A percentile compares a stretch with the other conserved stretches of the same genome.
These are phyloP conservation scores for Leccinum holopus DNA, from an alignment of 1,284 basidiomycete species.

Conservation along the genomic window DNA sequence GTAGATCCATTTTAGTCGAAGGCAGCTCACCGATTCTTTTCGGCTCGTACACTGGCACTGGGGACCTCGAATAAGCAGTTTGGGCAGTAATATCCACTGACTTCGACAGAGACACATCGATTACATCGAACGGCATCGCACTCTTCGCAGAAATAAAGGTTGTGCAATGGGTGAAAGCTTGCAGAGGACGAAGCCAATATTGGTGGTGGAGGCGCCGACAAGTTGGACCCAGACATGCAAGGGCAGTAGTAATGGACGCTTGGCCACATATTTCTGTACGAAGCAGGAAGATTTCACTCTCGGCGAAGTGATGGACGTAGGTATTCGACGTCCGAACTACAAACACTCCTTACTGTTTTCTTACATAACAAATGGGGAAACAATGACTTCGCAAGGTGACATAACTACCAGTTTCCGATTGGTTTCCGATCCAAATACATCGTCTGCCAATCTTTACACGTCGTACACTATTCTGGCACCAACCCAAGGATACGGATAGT, in stretches of 20 bases:
- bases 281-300: not conserved
- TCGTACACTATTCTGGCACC: slow-evolving; percentile 78
- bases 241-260: slow-evolving; percentile 68
- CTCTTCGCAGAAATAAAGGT: slow-evolving; percentile 97
- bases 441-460: slow-evolving; percentile 15
- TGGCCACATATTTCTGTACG: slow-evolving; percentile 29
- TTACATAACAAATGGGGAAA: slow-evolving; percentile 18
- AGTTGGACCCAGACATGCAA: slow-evolving; percentile 51
- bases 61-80: slow-evolving; percentile 99
- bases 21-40: slow-evolving; percentile 80
- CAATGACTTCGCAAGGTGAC: too few relatives aligned
- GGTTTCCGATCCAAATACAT: slow-evolving; percentile 9
- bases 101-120: slow-evolving; percentile 87
- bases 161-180: slow-evolving; percentile 80
- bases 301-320: not conserved
- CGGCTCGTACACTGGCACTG: slow-evolving; percentile 90
- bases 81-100: slow-evolving; percentile 96
- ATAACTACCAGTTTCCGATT: too few relatives aligned
- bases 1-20: not conserved
- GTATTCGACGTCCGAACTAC: not conserved
- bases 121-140: slow-evolving; percentile 95
- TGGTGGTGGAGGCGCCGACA: slow-evolving; percentile 69
- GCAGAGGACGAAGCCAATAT: slow-evolving; percentile 70
- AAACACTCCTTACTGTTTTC: slow-evolving; percentile 2
- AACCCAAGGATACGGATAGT: slow-evolving; percentile 74